Evolutionary conservation across 225 moss, liverwort and hornwort species (phyloP), one percentile per base, ranked within the genome.

Genomic region (Polytrichum commune): DNA sequence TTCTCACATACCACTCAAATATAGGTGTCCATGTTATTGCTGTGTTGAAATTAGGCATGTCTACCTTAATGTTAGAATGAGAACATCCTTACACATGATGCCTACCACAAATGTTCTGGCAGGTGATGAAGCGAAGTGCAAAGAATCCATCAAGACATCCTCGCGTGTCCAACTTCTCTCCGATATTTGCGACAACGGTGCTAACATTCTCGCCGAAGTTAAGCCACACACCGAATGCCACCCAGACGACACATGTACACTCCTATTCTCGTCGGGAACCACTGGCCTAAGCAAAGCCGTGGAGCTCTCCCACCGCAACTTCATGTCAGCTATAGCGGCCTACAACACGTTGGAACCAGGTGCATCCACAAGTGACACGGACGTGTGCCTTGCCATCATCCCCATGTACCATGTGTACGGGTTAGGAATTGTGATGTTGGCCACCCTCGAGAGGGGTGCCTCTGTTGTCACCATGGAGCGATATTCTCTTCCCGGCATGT

Each of bases 121-220:
- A 86, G 86, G 75, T 69, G 80, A 78, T 28, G 10, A 76, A 29
- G 24, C 54, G 38, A 23, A 46, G 38, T 46, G 38, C 38, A 46
- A 46, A 46, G 38, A 46, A 13, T 10, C 38, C 38, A 46, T 46
- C 13, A 46, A 46, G 30, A n/a, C 20, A 6, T 8, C 9, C 3
- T 5, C 23, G 19, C 68, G 70, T 1, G 2, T 73, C 6, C 73
- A 19, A 10, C 26, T 80, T 8, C 35, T 80, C 5, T 83, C 86
- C 28, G 80, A 86, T 20, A 70, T 82, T 33, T 73, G 20, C 27
- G 70, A 61, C 6, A 55, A 54, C 0, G 76, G 54, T 0, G 73
- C 72, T 61, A 24, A 24, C 0, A 28, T 66, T 29, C 24, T 66
- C 0, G 19, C 61, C 0, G n/a, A 32, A 0, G 38, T 9, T 0